A percentile compares a stretch with the other conserved stretches of the same genome.
These are phyloP conservation scores for Aureobasidium mangrovei DNA, from an alignment of 2,329 filamentous ascomycete species.

Conservation along the genomic window DNA sequence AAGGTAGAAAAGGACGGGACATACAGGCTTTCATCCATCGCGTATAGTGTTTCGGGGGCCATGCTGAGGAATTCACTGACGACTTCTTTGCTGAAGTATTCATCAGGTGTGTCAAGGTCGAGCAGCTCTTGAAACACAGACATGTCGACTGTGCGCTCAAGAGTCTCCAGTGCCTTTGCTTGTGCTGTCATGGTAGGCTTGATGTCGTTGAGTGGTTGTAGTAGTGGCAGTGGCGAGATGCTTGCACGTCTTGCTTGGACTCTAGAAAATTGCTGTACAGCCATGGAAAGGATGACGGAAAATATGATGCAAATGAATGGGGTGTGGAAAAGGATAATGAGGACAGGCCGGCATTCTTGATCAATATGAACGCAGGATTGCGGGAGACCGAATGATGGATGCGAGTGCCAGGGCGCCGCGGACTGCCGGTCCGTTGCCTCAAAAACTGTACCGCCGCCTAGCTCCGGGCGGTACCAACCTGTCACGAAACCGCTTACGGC, in stretches of 20 bases:
- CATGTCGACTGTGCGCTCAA: neutral
- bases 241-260: neutral
- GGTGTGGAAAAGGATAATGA: too few relatives aligned
- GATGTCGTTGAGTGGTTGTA: neutral
- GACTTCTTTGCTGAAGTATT: slow-evolving; percentile 1
- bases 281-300: neutral
- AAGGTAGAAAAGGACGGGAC: neutral
- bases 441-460: too few relatives aligned
- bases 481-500: too few relatives aligned
- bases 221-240: neutral
- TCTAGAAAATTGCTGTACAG: neutral
- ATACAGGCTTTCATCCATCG: slow-evolving; percentile 5
- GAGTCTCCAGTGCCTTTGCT: slow-evolving; percentile 3
- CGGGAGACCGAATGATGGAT: too few relatives aligned
- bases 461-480: too few relatives aligned
- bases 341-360: too few relatives aligned
- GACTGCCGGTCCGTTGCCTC: too few relatives aligned
- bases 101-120: slow-evolving; percentile 2
- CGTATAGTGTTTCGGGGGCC: neutral
- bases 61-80: neutral
- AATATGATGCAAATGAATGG: too few relatives aligned
- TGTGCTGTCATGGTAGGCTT: neutral
- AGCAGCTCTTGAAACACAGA: slow-evolving; percentile 5
- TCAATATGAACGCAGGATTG: too few relatives aligned
- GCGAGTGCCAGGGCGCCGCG: too few relatives aligned